Conservation (phyloP, 2,329 filamentous ascomycete genomes). For the Epichloe aotearoae region DNA sequence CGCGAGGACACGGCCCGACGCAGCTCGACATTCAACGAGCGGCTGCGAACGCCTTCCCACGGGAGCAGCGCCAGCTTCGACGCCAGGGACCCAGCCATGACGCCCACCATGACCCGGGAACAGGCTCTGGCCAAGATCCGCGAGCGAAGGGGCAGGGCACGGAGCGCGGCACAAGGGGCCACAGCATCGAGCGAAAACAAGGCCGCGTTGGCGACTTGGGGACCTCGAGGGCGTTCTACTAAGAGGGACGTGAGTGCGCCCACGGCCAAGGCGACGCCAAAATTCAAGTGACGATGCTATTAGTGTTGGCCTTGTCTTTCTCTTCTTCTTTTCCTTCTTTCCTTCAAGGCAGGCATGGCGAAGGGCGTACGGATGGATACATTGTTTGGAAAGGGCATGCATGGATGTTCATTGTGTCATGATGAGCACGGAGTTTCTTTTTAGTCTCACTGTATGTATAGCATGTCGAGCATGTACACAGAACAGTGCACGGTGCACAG, state of each 20-base stretch:
- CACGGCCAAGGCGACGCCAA: slow-evolving; percentile 12
- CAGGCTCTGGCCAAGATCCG: slow-evolving; percentile 64
- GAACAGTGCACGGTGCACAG: background rate
- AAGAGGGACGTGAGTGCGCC: slow-evolving; percentile 38
- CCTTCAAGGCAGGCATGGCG: slow-evolving; percentile 5
- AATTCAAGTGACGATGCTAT: slow-evolving; percentile 1
- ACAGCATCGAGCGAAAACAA: slow-evolving; percentile 45
- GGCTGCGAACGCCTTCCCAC: slow-evolving; percentile 31
- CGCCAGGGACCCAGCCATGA: slow-evolving; percentile 43
- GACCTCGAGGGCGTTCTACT: slow-evolving; percentile 10
- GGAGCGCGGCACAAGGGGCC: slow-evolving; percentile 51
- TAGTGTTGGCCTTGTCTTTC: background rate
- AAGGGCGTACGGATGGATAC: slow-evolving; percentile 3
- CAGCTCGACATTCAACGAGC: slow-evolving; percentile 30
- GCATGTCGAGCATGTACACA: background rate
- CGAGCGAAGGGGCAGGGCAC: slow-evolving; percentile 56
- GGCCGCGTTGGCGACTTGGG: slow-evolving; percentile 35
- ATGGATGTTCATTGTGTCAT: background rate
- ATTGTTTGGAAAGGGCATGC: background rate
- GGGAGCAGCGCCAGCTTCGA: slow-evolving; percentile 33
- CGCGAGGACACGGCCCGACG: slow-evolving; percentile 27
- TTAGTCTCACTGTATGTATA: background rate
- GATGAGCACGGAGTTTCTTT: background rate
- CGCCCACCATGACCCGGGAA: slow-evolving; percentile 56
- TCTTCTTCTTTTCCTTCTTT: background rate